A percentile compares a stretch with the other conserved stretches of the same genome.
These are phyloP conservation scores for Aspergillus sparsus DNA, from an alignment of 495 filamentous ascomycete species.

Conservation along the genomic window DNA sequence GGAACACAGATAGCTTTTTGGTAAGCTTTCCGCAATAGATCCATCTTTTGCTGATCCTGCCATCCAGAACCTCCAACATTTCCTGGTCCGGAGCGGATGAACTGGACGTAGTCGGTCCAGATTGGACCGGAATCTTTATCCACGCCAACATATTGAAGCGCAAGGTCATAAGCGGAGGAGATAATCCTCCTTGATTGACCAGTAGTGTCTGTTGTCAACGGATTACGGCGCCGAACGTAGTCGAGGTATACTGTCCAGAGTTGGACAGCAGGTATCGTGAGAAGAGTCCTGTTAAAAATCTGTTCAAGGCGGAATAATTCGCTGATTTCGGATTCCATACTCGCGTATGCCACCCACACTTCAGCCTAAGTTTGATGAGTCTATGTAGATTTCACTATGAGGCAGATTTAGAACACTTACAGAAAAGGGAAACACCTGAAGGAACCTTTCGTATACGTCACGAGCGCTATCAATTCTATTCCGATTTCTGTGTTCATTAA, in stretches of 20 bases:
- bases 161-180: slow-evolving; percentile 83
- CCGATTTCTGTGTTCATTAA: slow-evolving; percentile 79
- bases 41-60: slow-evolving; percentile 99
- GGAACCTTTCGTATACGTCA: slow-evolving; percentile 78
- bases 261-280: slow-evolving; percentile 72
- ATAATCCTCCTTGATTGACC: slow-evolving; percentile 75
- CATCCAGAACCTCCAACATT: slow-evolving; percentile 79
- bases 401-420: slow-evolving; percentile 58
- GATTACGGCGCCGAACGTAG: slow-evolving; percentile 89
- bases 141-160: slow-evolving; percentile 83
- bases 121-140: slow-evolving; percentile 89
- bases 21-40: slow-evolving; percentile 83
- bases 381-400: slow-evolving; percentile 14
- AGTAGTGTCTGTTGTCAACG: slow-evolving; percentile 75
- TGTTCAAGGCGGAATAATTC: slow-evolving; percentile 74
- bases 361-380: slow-evolving; percentile 63
- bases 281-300: slow-evolving; percentile 75
- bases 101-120: slow-evolving; percentile 91
- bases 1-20: slow-evolving; percentile 85
- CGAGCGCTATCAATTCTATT: slow-evolving; percentile 81
- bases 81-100: slow-evolving; percentile 83
- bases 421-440: slow-evolving; percentile 82
- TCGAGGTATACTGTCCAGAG: slow-evolving; percentile 94
- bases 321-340: slow-evolving; percentile 83
- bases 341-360: slow-evolving; percentile 80